phyloP scores from a whole-genome alignment of 129 eudicot species.

The Oenanthe sinensis region DNA sequence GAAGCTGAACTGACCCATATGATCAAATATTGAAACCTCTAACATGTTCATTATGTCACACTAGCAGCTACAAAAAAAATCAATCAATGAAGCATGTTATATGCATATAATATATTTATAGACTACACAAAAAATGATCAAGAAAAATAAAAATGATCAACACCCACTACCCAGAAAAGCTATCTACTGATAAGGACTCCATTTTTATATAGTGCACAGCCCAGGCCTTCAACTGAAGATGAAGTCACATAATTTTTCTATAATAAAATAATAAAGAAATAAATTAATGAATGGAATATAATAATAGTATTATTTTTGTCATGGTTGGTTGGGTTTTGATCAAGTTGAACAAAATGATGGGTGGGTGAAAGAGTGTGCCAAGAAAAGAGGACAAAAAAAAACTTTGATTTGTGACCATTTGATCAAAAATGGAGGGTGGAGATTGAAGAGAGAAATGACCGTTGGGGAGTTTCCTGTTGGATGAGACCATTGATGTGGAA shows the following conservation, averaged over 20 bases:
- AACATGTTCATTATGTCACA: conserved; percentile 30
- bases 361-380: background rate
- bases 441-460: conserved; percentile 22
- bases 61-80: conserved; percentile 1
- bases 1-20: conserved; percentile 26
- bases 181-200: conserved; percentile 16
- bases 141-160: conserved; percentile 16
- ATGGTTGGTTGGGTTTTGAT: conserved; percentile 3
- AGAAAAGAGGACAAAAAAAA: conserved; percentile 8
- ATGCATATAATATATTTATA: background rate
- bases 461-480: background rate
- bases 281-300: no score
- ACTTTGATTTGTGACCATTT: conserved; percentile 28
- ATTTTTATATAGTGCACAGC: conserved; percentile 37
- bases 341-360: conserved; percentile 24
- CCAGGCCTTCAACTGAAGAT: background rate
- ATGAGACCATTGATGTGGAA: background rate
- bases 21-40: conserved; percentile 9
- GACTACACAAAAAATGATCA: conserved; percentile 8
- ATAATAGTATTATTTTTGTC: no score
- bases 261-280: no score
- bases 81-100: conserved; percentile 3
- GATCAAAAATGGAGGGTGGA: conserved; percentile 59
- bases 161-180: conserved; percentile 48
- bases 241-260: no score